Evolutionary conservation across 768 basidiomycete genomes (phyloP).

Genomic region (Xerocomus potaroensis): DNA sequence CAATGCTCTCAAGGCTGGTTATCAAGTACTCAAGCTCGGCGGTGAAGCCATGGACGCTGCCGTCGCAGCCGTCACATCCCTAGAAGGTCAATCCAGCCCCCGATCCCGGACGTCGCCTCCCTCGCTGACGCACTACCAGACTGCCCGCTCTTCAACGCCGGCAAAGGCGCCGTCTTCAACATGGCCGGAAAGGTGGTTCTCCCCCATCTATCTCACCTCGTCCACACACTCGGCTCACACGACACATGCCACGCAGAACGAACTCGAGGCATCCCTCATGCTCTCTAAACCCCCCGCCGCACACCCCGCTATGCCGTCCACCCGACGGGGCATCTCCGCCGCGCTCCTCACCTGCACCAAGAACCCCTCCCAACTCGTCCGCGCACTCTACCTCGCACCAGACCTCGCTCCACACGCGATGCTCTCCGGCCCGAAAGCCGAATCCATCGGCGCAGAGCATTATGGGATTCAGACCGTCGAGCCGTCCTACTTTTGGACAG

Average conservation of each 20-base stretch:
- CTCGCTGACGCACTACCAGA: constrained; percentile 38
- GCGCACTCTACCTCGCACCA: constrained; percentile 68
- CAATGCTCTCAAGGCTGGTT: constrained; percentile 56
- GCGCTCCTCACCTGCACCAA: constrained; percentile 62
- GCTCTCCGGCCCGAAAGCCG: constrained; percentile 63
- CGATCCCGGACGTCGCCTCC: not conserved
- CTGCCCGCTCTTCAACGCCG: constrained; percentile 73
- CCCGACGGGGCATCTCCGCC: constrained; percentile 58
- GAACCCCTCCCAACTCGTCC: constrained; percentile 71
- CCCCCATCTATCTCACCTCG: too few relatives aligned
- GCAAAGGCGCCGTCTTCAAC: constrained; percentile 82
- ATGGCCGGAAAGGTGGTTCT: constrained; percentile 77
- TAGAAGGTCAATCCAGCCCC: constrained; percentile 55
- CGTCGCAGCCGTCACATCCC: constrained; percentile 62
- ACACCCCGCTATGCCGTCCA: constrained; percentile 52
- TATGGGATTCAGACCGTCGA: constrained; percentile 60
- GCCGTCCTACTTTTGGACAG: constrained; percentile 76
- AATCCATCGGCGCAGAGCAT: constrained; percentile 48
- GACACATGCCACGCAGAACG: constrained; percentile 47
- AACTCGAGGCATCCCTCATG: constrained; percentile 80
- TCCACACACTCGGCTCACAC: not conserved
- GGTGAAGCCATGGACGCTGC: constrained; percentile 84
- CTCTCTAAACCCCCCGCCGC: constrained; percentile 70
- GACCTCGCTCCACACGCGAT: constrained; percentile 60
- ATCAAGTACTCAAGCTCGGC: constrained; percentile 56